Conservation (phyloP, 2,329 filamentous ascomycete genomes). For the Endocalyx cinctus region DNA sequence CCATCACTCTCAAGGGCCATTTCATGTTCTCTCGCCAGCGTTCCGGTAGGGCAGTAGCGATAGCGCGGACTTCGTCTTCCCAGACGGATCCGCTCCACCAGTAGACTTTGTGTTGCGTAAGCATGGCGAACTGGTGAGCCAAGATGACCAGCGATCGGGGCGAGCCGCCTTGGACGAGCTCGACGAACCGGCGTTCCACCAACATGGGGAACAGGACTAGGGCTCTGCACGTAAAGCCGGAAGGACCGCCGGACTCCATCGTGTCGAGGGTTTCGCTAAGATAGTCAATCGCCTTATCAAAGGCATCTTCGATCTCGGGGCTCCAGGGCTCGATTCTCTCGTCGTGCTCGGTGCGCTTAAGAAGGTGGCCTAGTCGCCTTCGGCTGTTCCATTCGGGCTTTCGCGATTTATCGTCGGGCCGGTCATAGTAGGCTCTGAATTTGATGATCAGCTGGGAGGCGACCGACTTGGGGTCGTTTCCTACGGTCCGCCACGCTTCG, state of each 20-base stretch:
- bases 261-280: slow-evolving; percentile 7
- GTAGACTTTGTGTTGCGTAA: slow-evolving; percentile 34
- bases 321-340: slow-evolving; percentile 10
- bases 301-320: slow-evolving; percentile 9
- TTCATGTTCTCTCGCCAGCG: neutral
- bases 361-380: slow-evolving; percentile 7
- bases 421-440: slow-evolving; percentile 6
- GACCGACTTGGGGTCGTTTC: slow-evolving; percentile 9
- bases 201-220: slow-evolving; percentile 13
- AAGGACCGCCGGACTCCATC: slow-evolving; percentile 6
- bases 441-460: slow-evolving; percentile 9
- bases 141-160: slow-evolving; percentile 38
- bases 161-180: slow-evolving; percentile 7
- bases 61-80: slow-evolving; percentile 20
- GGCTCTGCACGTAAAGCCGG: slow-evolving; percentile 6
- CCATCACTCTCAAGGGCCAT: neutral
- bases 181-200: slow-evolving; percentile 7
- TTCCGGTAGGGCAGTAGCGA: slow-evolving; percentile 6
- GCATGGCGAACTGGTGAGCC: slow-evolving; percentile 44
- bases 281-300: slow-evolving; percentile 7
- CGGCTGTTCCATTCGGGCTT: slow-evolving; percentile 1
- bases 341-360: slow-evolving; percentile 6
- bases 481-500: slow-evolving; percentile 7
- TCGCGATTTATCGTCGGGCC: too few relatives aligned
- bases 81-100: slow-evolving; percentile 34